phyloP scores from a whole-genome alignment of 2,329 filamentous ascomycete genomes.

The Helotiales sp. region DNA sequence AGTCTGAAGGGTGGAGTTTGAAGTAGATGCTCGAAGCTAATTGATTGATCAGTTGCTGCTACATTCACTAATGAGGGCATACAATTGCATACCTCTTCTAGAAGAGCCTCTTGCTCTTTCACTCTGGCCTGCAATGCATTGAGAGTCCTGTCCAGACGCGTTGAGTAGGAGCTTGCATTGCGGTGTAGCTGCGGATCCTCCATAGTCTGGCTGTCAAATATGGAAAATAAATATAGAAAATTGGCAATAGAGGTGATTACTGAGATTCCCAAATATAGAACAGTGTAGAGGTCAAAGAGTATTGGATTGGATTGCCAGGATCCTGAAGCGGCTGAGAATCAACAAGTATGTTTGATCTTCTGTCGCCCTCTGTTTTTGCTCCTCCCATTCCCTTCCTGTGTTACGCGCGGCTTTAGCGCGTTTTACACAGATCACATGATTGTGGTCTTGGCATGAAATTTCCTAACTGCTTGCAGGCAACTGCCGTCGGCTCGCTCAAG shows the following conservation, averaged over 20 bases:
- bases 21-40: slow-evolving; percentile 39
- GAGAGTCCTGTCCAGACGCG: slow-evolving; percentile 69
- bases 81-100: slow-evolving; percentile 50
- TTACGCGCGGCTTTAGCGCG: slow-evolving; percentile 3
- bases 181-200: slow-evolving; percentile 34
- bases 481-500: background rate
- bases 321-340: background rate
- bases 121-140: slow-evolving; percentile 66
- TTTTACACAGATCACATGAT: background rate
- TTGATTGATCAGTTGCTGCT: slow-evolving; percentile 16
- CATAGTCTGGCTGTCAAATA: too few species aligned
- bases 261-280: background rate
- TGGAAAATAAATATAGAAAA: too few species aligned
- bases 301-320: background rate
- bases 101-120: slow-evolving; percentile 56
- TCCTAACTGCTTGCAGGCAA: background rate
- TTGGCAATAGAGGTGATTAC: background rate
- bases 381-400: background rate
- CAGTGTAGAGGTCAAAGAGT: background rate
- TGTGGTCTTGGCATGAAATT: background rate
- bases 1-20: slow-evolving; percentile 31
- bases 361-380: background rate
- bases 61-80: background rate
- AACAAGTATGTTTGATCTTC: slow-evolving; percentile 1
- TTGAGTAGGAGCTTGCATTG: slow-evolving; percentile 50